These are phyloP conservation scores for Cardamine chenopodiifolia DNA, from an alignment of 345 rosid species.

Conservation along the genomic window DNA sequence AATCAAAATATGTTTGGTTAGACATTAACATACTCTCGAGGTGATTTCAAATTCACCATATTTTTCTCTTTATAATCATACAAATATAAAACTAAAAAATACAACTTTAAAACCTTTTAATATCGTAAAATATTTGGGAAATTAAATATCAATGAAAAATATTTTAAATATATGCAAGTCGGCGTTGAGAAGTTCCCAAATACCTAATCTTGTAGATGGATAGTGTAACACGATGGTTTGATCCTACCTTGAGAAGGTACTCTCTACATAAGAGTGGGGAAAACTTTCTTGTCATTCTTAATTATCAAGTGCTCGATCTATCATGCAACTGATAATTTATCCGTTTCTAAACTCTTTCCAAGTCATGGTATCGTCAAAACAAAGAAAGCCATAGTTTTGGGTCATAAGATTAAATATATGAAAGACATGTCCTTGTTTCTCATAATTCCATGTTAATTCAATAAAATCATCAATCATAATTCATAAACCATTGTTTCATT, in stretches of 20 bases:
- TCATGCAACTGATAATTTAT: background rate
- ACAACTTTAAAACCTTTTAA: background rate
- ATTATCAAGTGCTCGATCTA: background rate
- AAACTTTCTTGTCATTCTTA: background rate
- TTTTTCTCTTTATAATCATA: background rate
- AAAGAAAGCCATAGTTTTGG: no score
- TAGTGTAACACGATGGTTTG: background rate
- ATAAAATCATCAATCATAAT: background rate
- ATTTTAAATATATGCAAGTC: no score
- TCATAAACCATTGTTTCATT: background rate
- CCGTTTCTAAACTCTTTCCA: background rate
- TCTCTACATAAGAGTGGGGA: background rate
- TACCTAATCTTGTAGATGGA: background rate
- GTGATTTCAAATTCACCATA: background rate
- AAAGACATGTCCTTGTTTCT: background rate
- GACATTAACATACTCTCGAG: background rate
- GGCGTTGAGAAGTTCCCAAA: background rate
- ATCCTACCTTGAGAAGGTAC: background rate
- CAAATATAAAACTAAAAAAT: background rate
- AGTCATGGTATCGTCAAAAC: background rate
- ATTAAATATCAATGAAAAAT: no score
- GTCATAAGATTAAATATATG: background rate
- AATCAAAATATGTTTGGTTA: background rate
- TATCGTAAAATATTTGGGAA: background rate
- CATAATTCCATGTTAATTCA: background rate